Conservation (phyloP, 2,329 filamentous ascomycete genomes). For the Hypoxylon sp. region DNA sequence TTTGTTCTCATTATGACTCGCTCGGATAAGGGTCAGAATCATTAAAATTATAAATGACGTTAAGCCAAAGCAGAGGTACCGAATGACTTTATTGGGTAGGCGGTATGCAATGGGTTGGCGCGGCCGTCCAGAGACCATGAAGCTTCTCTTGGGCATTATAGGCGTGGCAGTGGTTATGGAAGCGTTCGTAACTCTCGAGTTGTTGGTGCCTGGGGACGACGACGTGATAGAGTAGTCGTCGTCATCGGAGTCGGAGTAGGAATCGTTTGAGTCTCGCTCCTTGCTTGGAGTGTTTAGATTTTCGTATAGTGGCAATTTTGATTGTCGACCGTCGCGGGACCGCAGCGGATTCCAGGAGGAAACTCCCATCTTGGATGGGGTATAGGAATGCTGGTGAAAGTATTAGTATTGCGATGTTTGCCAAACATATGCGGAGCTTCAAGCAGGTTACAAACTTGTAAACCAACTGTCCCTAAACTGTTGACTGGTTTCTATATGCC, state of each 20-base stretch:
- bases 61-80: slow-evolving; percentile 82
- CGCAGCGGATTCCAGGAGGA: slow-evolving; percentile 64
- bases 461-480: slow-evolving; percentile 14
- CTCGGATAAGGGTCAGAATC: slow-evolving; percentile 80
- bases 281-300: slow-evolving; percentile 61
- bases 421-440: slow-evolving; percentile 2
- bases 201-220: slow-evolving; percentile 63
- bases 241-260: slow-evolving; percentile 61
- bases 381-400: slow-evolving; percentile 9
- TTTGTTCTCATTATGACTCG: slow-evolving; percentile 79
- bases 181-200: slow-evolving; percentile 67
- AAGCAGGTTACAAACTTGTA: slow-evolving; percentile 33
- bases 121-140: slow-evolving; percentile 54
- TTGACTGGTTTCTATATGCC: slow-evolving; percentile 10
- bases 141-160: slow-evolving; percentile 61
- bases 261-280: slow-evolving; percentile 68
- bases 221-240: slow-evolving; percentile 60
- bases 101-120: slow-evolving; percentile 66
- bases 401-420: slow-evolving; percentile 22
- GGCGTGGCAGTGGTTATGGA: slow-evolving; percentile 61
- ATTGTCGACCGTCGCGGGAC: slow-evolving; percentile 60
- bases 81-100: slow-evolving; percentile 79
- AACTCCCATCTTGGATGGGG: slow-evolving; percentile 63
- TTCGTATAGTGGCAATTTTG: slow-evolving; percentile 67
- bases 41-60: slow-evolving; percentile 80